Evolutionary conservation across 2,329 filamentous ascomycete species (phyloP).

Genomic region (Ascochyta viciae-villosae): DNA sequence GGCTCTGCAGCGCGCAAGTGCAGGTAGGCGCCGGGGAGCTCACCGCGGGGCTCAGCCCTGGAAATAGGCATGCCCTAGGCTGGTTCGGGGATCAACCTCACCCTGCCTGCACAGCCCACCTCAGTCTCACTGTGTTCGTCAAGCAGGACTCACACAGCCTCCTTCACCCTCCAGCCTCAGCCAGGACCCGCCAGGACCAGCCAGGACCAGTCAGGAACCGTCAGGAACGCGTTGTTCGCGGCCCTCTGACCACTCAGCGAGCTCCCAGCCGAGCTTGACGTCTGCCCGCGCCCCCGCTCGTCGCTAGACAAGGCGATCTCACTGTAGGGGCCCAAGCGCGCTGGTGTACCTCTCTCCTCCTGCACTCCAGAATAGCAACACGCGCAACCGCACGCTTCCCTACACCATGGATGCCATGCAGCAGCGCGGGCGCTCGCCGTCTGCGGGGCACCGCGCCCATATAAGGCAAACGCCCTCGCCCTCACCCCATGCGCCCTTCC

Average conservation of each 20-base stretch:
- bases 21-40: conserved; percentile 22
- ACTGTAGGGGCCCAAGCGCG: conserved; percentile 17
- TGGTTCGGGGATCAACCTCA: conserved; percentile 14
- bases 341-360: conserved; percentile 13
- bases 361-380: conserved; percentile 21
- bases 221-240: conserved; percentile 29
- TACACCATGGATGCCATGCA: conserved; percentile 28
- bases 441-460: conserved; percentile 64
- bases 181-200: conserved; percentile 19
- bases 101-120: conserved; percentile 21
- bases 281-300: conserved; percentile 17
- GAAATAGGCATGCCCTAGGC: conserved; percentile 11
- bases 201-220: conserved; percentile 34
- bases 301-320: conserved; percentile 17
- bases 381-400: neutral
- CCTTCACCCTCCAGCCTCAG: conserved; percentile 40
- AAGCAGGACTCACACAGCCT: conserved; percentile 36
- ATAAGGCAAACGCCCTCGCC: conserved; percentile 74
- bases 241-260: conserved; percentile 33
- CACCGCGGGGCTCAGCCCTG: conserved; percentile 12
- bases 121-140: conserved; percentile 17
- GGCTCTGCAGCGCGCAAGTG: conserved; percentile 14
- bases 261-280: conserved; percentile 16
- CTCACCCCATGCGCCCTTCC: conserved; percentile 63
- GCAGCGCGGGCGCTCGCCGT: conserved; percentile 68